Evolutionary conservation across 352 stramenopile genomes (phyloP).

Genomic region (Phytophthora capsici): DNA sequence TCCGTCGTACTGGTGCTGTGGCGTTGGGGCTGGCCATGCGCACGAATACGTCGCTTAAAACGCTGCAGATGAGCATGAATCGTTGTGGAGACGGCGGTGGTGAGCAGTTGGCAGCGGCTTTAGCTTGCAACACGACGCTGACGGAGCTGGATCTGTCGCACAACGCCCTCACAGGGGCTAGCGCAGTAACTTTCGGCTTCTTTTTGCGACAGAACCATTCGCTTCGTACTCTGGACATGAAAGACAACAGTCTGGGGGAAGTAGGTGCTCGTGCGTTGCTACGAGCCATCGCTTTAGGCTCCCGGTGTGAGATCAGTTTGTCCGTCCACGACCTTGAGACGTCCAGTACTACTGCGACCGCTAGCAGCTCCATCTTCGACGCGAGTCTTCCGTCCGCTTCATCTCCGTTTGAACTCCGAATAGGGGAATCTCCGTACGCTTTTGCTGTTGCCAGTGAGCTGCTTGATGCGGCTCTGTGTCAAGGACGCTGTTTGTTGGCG

Average conservation of each 20-base stretch:
- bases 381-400: conserved; percentile 52
- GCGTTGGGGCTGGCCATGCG: conserved; percentile 62
- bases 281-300: conserved; percentile 53
- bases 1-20: conserved; percentile 56
- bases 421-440: conserved; percentile 65
- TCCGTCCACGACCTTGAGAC: conserved; percentile 58
- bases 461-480: conserved; percentile 47
- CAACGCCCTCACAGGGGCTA: conserved; percentile 63
- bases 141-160: conserved; percentile 61
- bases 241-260: conserved; percentile 66
- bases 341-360: conserved; percentile 22
- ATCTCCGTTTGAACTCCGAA: conserved; percentile 63
- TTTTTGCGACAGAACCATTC: conserved; percentile 56
- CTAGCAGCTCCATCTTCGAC: conserved; percentile 54
- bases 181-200: conserved; percentile 65
- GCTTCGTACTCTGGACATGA: conserved; percentile 47
- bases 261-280: conserved; percentile 64
- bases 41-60: conserved; percentile 52
- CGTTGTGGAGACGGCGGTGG: conserved; percentile 67
- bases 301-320: conserved; percentile 61
- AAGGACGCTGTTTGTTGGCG: conserved; percentile 49
- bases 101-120: conserved; percentile 59
- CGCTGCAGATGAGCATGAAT: conserved; percentile 74
- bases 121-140: conserved; percentile 57
- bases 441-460: conserved; percentile 68